Evolutionary conservation across 768 basidiomycete species (phyloP).

Genomic region (Russula abietina): DNA sequence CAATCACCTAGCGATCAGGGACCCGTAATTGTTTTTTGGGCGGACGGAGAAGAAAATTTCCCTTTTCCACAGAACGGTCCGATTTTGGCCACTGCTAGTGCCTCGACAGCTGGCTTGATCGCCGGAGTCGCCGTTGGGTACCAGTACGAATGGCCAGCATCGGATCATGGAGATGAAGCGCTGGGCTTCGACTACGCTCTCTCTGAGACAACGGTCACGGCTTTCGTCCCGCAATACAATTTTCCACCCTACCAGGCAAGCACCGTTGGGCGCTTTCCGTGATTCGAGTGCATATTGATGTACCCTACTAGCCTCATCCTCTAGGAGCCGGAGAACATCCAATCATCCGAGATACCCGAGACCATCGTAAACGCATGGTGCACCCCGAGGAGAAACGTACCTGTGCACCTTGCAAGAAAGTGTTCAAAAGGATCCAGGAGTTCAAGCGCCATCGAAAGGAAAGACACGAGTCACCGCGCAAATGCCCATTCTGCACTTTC

Average conservation of each 20-base stretch:
- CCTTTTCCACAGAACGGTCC: no score
- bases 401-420: neutral
- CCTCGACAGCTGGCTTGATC: neutral
- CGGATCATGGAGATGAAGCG: neutral
- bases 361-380: neutral
- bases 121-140: neutral
- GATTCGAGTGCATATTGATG: neutral
- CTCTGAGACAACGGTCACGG: neutral
- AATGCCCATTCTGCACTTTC: neutral
- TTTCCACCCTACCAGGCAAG: neutral
- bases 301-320: no score
- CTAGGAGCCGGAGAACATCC: neutral
- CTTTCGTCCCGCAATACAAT: neutral
- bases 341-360: neutral
- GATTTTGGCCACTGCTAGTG: no score
- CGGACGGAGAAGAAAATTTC: neutral
- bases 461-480: neutral
- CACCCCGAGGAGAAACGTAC: no score
- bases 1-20: neutral
- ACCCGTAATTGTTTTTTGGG: no score
- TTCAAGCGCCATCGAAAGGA: neutral
- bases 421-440: neutral
- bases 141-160: neutral
- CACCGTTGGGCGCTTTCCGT: no score
- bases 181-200: neutral